Evolutionary conservation across 2,329 filamentous ascomycete species (phyloP).

Genomic region (Emergomyces orientalis): DNA sequence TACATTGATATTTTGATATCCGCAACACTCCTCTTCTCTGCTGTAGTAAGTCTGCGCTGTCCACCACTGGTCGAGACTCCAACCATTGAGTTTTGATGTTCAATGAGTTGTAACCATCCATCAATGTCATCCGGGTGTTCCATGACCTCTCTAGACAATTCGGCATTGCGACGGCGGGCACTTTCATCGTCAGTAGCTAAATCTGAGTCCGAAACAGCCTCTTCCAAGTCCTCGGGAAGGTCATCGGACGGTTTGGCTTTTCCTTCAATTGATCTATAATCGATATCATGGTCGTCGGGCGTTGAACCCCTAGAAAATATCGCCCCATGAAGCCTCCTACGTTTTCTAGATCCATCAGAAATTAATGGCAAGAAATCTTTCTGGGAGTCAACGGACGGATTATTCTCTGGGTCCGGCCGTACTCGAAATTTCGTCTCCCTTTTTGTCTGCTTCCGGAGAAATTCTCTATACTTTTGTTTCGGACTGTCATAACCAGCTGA

Average conservation of each 20-base stretch:
- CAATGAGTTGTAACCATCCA: conserved; percentile 69
- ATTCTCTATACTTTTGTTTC: conserved; percentile 39
- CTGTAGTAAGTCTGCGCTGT: conserved; percentile 41
- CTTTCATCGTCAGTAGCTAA: conserved; percentile 36
- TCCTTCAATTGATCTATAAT: conserved; percentile 57
- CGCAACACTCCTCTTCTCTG: conserved; percentile 59
- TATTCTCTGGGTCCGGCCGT: conserved; percentile 16
- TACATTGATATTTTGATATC: conserved; percentile 74
- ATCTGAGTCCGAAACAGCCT: conserved; percentile 43
- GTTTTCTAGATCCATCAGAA: conserved; percentile 27
- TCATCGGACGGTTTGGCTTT: conserved; percentile 46
- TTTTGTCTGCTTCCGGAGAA: conserved; percentile 24
- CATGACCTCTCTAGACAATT: conserved; percentile 56
- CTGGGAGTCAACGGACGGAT: conserved; percentile 17
- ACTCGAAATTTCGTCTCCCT: conserved; percentile 20
- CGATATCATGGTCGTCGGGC: conserved; percentile 44
- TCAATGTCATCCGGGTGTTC: conserved; percentile 57
- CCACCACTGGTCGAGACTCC: conserved; percentile 30
- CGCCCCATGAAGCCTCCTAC: conserved; percentile 28
- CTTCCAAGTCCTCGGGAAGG: conserved; percentile 41
- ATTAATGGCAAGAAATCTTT: conserved; percentile 29
- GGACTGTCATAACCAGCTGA: conserved; percentile 31
- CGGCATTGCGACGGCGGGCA: conserved; percentile 36
- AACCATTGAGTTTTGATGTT: conserved; percentile 64
- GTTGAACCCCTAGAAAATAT: conserved; percentile 19